Conservation (phyloP, 495 filamentous ascomycete genomes). For the Rostrohypoxylon terebratum region DNA sequence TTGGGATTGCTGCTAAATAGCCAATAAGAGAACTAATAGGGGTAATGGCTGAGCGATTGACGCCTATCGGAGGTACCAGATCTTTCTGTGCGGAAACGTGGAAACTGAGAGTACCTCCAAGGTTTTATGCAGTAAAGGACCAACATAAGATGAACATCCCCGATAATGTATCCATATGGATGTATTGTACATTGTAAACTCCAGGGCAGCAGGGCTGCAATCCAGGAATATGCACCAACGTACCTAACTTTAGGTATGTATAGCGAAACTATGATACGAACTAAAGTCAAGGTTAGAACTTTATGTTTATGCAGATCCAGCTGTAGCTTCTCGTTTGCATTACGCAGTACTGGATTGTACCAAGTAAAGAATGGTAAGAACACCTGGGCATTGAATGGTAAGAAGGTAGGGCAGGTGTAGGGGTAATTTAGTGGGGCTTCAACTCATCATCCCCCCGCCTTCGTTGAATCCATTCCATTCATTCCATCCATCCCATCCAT, state of each 20-base stretch:
- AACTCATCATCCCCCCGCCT: constrained; percentile 2
- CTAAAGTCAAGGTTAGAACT: background rate
- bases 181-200: too few species aligned
- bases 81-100: constrained; percentile 3
- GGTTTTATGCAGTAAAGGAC: constrained; percentile 17
- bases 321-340: background rate
- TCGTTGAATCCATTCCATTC: background rate
- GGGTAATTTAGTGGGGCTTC: constrained; percentile 1
- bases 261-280: background rate
- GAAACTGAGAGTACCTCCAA: constrained; percentile 1
- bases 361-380: background rate
- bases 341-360: background rate
- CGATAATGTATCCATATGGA: too few species aligned
- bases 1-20: background rate
- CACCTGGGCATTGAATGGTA: too few species aligned
- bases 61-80: constrained; percentile 1
- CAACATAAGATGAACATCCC: too few species aligned
- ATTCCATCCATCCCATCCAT: background rate
- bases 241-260: background rate
- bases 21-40: background rate
- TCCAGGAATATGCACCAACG: background rate
- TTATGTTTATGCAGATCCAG: background rate
- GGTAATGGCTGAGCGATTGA: constrained; percentile 7
- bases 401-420: too few species aligned
- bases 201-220: background rate